A percentile compares a stretch with the other conserved stretches of the same genome.
Evolutionary conservation across 1,284 basidiomycete species (phyloP).

Genomic region (Irpex lacteus): DNA sequence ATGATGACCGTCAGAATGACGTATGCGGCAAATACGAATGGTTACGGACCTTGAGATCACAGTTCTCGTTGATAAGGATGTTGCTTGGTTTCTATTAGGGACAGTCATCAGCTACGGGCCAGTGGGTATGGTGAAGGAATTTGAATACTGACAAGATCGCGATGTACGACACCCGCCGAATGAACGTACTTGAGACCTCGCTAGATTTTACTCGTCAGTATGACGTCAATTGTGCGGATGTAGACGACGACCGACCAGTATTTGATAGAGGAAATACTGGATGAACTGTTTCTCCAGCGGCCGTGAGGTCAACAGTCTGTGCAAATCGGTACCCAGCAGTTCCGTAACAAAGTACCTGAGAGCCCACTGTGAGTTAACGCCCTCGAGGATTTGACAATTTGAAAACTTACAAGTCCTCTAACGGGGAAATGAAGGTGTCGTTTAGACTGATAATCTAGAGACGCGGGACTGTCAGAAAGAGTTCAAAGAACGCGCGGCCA

Average conservation of each 20-base stretch:
- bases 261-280: conserved; percentile 99
- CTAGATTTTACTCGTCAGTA: conserved; percentile 37
- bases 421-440: conserved; percentile 98
- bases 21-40: conserved; percentile 10
- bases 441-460: conserved; percentile 93
- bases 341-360: conserved; percentile 98
- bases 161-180: conserved; percentile 98
- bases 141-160: conserved; percentile 72
- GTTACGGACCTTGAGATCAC: conserved; percentile 79
- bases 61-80: conserved; percentile 99
- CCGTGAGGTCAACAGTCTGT: conserved; percentile 93
- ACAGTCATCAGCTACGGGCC: neutral
- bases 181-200: conserved; percentile 99
- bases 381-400: conserved; percentile 3
- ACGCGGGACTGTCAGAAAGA: conserved; percentile 7
- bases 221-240: neutral
- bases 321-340: conserved; percentile 95
- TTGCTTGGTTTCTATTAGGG: conserved; percentile 91
- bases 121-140: neutral
- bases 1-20: conserved; percentile 5
- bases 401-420: conserved; percentile 85
- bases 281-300: conserved; percentile 99
- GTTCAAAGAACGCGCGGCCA: neutral
- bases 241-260: conserved; percentile 62
- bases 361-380: conserved; percentile 10